These are phyloP conservation scores for Cylindrodendrum hubeiense DNA, from an alignment of 2,329 filamentous ascomycete genomes.

Conservation along the genomic window DNA sequence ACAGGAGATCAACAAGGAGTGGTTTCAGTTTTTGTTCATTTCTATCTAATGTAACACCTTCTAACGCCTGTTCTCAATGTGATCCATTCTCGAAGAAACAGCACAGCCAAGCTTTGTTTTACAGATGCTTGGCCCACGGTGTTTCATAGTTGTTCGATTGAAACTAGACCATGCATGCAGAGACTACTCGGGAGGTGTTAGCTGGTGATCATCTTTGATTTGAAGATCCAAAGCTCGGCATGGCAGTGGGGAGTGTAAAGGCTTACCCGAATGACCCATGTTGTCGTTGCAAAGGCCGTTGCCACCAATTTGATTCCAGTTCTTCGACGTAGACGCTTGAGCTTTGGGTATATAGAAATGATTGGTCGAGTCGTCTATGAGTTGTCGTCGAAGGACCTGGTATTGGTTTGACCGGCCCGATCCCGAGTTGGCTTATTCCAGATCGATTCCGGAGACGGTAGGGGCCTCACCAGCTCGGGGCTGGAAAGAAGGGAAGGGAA, in stretches of 20 bases:
- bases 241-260: not conserved
- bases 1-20: not conserved
- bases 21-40: not conserved
- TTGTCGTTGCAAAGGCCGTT: not conserved
- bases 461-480: conserved; percentile 6
- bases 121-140: not conserved
- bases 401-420: not conserved
- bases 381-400: not conserved
- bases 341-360: not conserved
- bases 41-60: not conserved
- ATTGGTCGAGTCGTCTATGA: not conserved
- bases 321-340: not conserved
- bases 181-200: not conserved
- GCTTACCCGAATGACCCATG: not conserved
- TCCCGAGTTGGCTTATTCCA: conserved; percentile 9
- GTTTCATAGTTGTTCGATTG: not conserved
- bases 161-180: not conserved
- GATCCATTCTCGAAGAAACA: not conserved
- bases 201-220: not conserved
- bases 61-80: not conserved
- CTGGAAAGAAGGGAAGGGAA: conserved; percentile 15
- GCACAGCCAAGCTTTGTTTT: not conserved
- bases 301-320: not conserved
- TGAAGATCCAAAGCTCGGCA: not conserved
- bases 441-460: conserved; percentile 16